phyloP scores from a whole-genome alignment of 2,329 filamentous ascomycete genomes.

The Ilyonectria destructans region DNA sequence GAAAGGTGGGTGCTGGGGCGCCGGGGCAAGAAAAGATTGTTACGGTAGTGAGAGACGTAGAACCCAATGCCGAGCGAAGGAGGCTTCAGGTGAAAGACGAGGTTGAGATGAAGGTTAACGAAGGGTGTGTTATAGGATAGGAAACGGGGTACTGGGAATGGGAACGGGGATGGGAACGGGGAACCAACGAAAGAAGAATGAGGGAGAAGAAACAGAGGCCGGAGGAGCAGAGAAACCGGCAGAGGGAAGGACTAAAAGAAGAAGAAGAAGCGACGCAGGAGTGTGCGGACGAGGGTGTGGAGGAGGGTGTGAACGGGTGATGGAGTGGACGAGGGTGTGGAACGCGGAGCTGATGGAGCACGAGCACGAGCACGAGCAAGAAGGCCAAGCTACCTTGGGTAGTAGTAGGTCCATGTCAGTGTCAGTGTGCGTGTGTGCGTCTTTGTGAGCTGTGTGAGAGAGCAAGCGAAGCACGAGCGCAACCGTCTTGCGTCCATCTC shows the following conservation, averaged over 20 bases:
- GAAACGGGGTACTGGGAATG: conserved; percentile 18
- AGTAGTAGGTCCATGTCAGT: conserved; percentile 10
- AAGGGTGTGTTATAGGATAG: background rate
- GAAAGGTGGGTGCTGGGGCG: conserved; percentile 43
- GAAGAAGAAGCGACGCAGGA: conserved; percentile 44
- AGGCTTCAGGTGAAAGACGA: conserved; percentile 23
- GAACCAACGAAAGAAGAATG: conserved; percentile 41
- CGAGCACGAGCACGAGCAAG: conserved; percentile 27
- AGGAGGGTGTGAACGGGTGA: conserved; percentile 31
- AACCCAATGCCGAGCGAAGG: conserved; percentile 32
- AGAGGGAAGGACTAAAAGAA: conserved; percentile 42
- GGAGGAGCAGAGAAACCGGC: conserved; percentile 31
- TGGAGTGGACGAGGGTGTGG: conserved; percentile 30
- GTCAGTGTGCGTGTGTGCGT: conserved; percentile 4
- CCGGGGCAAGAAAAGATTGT: conserved; percentile 20
- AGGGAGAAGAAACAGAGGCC: conserved; percentile 34
- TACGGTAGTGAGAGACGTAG: conserved; percentile 37
- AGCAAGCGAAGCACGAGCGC: conserved; percentile 8
- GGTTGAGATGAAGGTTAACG: conserved; percentile 9
- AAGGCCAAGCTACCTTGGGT: background rate
- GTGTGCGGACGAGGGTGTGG: conserved; percentile 38
- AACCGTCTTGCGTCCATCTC: background rate
- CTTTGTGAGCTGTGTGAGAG: conserved; percentile 7
- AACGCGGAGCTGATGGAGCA: conserved; percentile 32
- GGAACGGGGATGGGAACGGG: conserved; percentile 6